Percentiles rank a stretch among this genome's conserved stretches.
Conservation (phyloP, 2,329 filamentous ascomycete species). For the Colletotrichum australisinense region DNA sequence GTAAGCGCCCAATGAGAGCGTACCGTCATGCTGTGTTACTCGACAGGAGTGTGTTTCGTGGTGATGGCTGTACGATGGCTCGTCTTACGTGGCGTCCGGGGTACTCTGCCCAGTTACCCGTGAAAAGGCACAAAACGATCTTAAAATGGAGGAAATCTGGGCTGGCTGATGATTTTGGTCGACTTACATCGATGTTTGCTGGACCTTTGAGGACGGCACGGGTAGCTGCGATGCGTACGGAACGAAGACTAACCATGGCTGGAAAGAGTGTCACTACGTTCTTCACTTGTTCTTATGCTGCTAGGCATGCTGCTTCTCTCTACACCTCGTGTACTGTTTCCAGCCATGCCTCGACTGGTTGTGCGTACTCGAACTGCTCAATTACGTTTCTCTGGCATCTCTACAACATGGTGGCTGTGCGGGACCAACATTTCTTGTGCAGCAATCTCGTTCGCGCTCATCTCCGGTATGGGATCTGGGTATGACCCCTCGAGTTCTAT, state of each 20-base stretch:
- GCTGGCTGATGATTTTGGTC: not conserved
- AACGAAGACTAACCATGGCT: not conserved
- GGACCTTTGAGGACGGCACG: not conserved
- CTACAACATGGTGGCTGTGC: not conserved
- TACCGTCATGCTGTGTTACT: not conserved
- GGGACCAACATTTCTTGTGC: not conserved
- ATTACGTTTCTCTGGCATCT: not conserved
- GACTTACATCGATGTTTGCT: not conserved
- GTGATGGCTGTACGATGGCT: not conserved
- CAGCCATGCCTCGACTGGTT: not conserved
- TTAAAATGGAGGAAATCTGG: not conserved
- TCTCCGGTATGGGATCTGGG: not conserved
- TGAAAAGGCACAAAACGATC: not conserved
- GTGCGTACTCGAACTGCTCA: not conserved
- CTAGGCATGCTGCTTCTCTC: not conserved
- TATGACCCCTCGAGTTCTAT: conserved; percentile 1
- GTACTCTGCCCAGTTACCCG: not conserved
- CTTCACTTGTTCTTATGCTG: not conserved
- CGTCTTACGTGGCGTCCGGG: not conserved
- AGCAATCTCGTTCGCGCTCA: conserved; percentile 1
- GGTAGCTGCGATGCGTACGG: not conserved
- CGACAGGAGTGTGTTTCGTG: not conserved
- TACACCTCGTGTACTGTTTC: not conserved
- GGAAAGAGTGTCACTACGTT: not conserved
- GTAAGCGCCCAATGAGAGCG: not conserved